phyloP scores from a whole-genome alignment of 208 protist species.

The Polymyxa betae region DNA sequence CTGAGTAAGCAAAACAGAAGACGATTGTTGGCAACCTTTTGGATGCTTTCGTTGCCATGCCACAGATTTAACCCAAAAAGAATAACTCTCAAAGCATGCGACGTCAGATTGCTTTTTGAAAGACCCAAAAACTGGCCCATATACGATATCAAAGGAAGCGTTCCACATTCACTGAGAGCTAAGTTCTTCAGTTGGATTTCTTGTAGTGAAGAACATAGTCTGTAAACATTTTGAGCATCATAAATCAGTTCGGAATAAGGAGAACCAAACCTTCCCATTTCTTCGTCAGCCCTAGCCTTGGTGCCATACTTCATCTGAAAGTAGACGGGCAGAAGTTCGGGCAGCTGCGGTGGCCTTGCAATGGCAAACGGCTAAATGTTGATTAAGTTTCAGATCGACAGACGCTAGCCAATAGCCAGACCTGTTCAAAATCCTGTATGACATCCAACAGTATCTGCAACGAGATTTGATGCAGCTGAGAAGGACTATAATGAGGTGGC shows the following conservation, averaged over 20 bases:
- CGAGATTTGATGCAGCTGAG: slow-evolving; percentile 3
- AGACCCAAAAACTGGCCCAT: not conserved
- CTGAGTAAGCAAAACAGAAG: not conserved
- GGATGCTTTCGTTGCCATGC: not conserved
- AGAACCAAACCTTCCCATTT: slow-evolving; percentile 8
- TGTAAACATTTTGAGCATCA: not conserved
- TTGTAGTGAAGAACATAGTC: not conserved
- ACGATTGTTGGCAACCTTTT: not conserved
- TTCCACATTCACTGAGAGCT: not conserved
- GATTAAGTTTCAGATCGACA: not conserved
- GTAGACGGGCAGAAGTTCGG: not conserved
- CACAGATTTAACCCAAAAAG: slow-evolving; percentile 3
- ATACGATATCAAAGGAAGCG: not conserved
- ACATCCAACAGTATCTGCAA: not conserved
- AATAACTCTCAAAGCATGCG: not conserved
- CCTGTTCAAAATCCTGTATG: not conserved
- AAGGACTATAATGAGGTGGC: not conserved
- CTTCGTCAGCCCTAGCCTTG: not conserved
- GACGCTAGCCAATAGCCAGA: not conserved
- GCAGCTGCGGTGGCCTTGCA: not conserved
- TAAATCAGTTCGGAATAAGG: not conserved
- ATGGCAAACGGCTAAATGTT: not conserved
- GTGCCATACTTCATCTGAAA: slow-evolving; percentile 37
- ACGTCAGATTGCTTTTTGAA: not conserved
- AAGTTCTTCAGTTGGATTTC: not conserved